phyloP scores from a whole-genome alignment of 192 early-diverging fungal species.

The Linnemannia zychae region DNA sequence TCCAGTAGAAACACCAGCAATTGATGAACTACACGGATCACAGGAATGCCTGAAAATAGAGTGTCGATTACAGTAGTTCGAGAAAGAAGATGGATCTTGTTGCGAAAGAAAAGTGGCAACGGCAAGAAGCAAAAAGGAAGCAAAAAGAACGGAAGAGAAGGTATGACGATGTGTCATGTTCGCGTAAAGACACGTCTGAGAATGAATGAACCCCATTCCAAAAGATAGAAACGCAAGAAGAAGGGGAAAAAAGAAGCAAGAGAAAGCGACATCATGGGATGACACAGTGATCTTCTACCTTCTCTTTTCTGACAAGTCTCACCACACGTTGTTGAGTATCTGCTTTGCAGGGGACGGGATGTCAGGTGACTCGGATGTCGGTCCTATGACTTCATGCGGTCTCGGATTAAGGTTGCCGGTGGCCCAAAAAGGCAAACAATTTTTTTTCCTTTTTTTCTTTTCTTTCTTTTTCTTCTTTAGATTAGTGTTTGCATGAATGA shows the following conservation, averaged over 20 bases:
- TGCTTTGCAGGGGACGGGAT: neutral
- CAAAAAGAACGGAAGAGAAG: neutral
- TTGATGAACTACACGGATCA: too few species aligned
- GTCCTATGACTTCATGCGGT: neutral
- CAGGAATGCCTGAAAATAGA: neutral
- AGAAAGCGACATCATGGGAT: neutral
- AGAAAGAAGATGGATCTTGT: neutral
- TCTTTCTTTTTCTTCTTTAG: too few species aligned
- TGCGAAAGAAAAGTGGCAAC: neutral
- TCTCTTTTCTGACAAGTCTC: neutral
- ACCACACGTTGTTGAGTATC: conserved; percentile 6
- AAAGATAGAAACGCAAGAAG: neutral
- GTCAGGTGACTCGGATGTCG: neutral
- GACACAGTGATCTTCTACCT: neutral
- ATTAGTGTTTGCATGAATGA: neutral
- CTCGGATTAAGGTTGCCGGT: neutral
- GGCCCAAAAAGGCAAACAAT: neutral
- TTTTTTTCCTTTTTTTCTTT: neutral
- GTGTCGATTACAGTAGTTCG: neutral
- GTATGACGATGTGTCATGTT: neutral
- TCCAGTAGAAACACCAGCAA: too few species aligned
- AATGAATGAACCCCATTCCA: neutral
- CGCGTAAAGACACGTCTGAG: neutral
- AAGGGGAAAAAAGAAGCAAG: neutral
- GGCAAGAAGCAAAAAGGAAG: neutral